Base-by-base conservation (phyloP, 805 yeast species). In the Wickerhamiella sorbophila region DNA sequence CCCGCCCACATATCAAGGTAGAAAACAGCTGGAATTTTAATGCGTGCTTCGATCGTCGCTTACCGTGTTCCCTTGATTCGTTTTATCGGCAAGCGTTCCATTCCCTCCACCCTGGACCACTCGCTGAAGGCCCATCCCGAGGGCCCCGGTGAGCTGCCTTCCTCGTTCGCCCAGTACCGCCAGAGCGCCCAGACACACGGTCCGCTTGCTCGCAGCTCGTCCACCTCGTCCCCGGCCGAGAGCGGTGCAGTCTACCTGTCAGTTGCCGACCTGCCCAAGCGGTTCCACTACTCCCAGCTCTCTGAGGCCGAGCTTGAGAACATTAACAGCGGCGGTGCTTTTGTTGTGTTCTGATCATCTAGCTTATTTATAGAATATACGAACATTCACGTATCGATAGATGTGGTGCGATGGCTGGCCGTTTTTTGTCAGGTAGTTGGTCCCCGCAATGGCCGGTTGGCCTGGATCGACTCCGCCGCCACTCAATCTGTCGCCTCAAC, bases 261-360 rank as follows among this genome's bases (percentile, higher is more conserved):
- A 24, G 69, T 91, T 49, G 63, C 71, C 40, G 72, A 77, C 42
- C 70, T 88, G 45, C 86, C 97, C 3, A 49, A 62, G 47, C 74
- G 91, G 57, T 86, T 81, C 67, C 77, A 79, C 62, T 81, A 78
- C 57, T 64, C 68, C 33, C 63, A 67, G 0, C 68, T 83, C 20
- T 77, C 74, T 33, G 82, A 74, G 16, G 42, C 51, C 14, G 98
- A 88, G 62, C 75, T 80, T 21, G 95, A 82, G 9, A 71, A 74
- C 49, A 74, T 88, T 52, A 72, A 76, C 52, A 69, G 72, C 41
- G 98, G 97, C 43, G 96, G 95, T 51, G 95, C 94, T 29, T 75
- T 70, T 31, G 54, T 69, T 35, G 61, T 73, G 12, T 71, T 61
- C 50, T 73, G 65, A 43, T 16, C 22, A 5, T 6, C 12, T 12